Conservation (phyloP, 345 rosid species). For the Punica granatum region DNA sequence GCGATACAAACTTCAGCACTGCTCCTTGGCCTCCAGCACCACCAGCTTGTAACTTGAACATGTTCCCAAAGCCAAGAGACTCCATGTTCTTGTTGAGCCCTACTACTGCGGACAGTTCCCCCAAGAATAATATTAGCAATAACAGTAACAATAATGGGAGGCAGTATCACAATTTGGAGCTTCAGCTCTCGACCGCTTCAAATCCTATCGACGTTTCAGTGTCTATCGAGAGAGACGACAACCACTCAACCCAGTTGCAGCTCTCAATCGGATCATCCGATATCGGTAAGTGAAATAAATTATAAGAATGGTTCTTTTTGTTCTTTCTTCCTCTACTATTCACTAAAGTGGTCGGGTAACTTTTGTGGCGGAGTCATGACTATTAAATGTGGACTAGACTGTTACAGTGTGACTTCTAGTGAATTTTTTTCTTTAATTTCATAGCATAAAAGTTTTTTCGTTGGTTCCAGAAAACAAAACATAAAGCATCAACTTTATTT, state of each 20-base stretch:
- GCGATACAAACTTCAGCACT: slow-evolving; percentile 42
- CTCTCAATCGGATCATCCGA: slow-evolving; percentile 61
- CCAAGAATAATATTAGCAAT: not conserved
- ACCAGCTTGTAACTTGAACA: slow-evolving; percentile 1
- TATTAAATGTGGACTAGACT: not conserved
- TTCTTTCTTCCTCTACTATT: not conserved
- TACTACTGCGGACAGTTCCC: slow-evolving; percentile 1
- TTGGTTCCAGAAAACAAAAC: not conserved
- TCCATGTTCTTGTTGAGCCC: slow-evolving; percentile 12
- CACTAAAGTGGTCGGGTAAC: not conserved
- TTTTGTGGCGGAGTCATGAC: not conserved
- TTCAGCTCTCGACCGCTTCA: slow-evolving; percentile 45
- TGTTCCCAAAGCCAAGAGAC: slow-evolving; percentile 10
- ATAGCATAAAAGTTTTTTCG: too few species aligned
- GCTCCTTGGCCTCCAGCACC: slow-evolving; percentile 1
- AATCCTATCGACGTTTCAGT: slow-evolving; percentile 15
- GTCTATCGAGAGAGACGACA: slow-evolving; percentile 20
- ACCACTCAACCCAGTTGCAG: slow-evolving; percentile 43
- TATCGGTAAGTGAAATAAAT: slow-evolving; percentile 16
- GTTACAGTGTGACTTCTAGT: not conserved
- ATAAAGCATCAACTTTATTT: not conserved
- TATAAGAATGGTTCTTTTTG: slow-evolving; percentile 6
- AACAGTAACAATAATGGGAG: not conserved
- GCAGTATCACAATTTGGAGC: slow-evolving; percentile 49
- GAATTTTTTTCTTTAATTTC: too few species aligned